Conservation (phyloP, 2,329 filamentous ascomycete genomes). For the Aspergillus awamori region DNA sequence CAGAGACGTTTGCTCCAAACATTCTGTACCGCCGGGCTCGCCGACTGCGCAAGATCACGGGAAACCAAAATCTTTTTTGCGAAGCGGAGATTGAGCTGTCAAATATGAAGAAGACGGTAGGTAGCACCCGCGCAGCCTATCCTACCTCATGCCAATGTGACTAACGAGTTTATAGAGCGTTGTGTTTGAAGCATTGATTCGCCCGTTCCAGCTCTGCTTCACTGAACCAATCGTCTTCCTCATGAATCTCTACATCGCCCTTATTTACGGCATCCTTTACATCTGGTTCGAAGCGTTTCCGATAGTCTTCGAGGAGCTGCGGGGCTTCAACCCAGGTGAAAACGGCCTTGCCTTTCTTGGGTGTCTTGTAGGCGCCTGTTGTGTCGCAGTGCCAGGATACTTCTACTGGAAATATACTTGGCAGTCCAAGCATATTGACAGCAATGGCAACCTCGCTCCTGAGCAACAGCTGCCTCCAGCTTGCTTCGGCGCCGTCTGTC, state of each 20-base stretch:
- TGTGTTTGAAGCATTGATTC: conserved; percentile 45
- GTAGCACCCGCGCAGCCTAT: background rate
- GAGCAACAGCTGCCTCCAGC: conserved; percentile 62
- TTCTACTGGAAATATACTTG: conserved; percentile 34
- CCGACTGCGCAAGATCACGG: conserved; percentile 40
- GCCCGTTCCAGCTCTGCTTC: conserved; percentile 40
- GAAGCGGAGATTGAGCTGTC: conserved; percentile 41
- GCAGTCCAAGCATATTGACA: conserved; percentile 18
- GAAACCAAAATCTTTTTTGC: conserved; percentile 43
- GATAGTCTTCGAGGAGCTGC: conserved; percentile 26
- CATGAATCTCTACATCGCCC: conserved; percentile 27
- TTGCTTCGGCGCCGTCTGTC: conserved; percentile 59
- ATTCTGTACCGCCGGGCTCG: conserved; percentile 24
- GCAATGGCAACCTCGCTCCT: conserved; percentile 26
- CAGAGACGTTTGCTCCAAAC: conserved; percentile 33
- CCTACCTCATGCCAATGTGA: no score
- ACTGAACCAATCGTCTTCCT: conserved; percentile 26
- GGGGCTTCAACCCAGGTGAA: conserved; percentile 40
- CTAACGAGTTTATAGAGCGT: conserved; percentile 32
- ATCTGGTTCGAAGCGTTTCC: conserved; percentile 53
- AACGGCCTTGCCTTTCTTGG: conserved; percentile 27
- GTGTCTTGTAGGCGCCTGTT: conserved; percentile 33
- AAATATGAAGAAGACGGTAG: conserved; percentile 35
- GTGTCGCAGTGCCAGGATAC: conserved; percentile 43
- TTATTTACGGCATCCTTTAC: conserved; percentile 31